A percentile compares a stretch with the other conserved stretches of the same genome.
These are phyloP conservation scores for Penicillium ucsense DNA, from an alignment of 495 filamentous ascomycete genomes.

Conservation along the genomic window DNA sequence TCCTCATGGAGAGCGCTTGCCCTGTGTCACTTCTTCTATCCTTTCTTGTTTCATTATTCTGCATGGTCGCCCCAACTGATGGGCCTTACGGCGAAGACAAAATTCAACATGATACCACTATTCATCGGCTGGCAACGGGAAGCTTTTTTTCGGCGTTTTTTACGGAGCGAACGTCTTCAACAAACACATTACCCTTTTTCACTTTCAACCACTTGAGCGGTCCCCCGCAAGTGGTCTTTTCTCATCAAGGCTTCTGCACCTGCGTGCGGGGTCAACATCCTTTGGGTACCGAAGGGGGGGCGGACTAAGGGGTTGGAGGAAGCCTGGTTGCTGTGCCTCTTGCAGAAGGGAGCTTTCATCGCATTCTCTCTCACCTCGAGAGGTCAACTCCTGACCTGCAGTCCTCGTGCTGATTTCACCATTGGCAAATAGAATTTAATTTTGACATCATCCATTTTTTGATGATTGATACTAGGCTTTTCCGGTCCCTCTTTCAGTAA, in stretches of 20 bases:
- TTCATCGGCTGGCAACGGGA: conserved; percentile 39
- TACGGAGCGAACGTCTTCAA: conserved; percentile 39
- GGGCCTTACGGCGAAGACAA: conserved; percentile 38
- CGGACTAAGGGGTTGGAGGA: conserved; percentile 1
- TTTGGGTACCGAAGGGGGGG: conserved; percentile 1
- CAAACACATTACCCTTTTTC: conserved; percentile 17
- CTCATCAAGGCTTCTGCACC: neutral
- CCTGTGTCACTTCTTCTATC: conserved; percentile 18
- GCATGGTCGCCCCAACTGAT: conserved; percentile 31
- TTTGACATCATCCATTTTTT: conserved; percentile 9
- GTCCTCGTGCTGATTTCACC: conserved; percentile 39
- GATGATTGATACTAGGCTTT: neutral
- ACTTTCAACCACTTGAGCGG: conserved; percentile 3
- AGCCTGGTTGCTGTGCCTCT: conserved; percentile 2
- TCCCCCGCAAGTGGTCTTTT: neutral
- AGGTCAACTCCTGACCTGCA: conserved; percentile 4
- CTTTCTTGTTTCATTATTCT: conserved; percentile 32
- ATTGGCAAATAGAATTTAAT: conserved; percentile 36
- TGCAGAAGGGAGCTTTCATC: neutral
- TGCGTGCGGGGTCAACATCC: neutral
- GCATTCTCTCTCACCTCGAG: neutral
- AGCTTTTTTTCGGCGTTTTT: conserved; percentile 33
- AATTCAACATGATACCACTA: conserved; percentile 49
- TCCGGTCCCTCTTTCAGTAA: neutral
- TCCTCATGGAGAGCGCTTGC: conserved; percentile 3